Evolutionary conservation across 371 early-diverging fungal genomes (phyloP).

Genomic region (Mortierella sp.): DNA sequence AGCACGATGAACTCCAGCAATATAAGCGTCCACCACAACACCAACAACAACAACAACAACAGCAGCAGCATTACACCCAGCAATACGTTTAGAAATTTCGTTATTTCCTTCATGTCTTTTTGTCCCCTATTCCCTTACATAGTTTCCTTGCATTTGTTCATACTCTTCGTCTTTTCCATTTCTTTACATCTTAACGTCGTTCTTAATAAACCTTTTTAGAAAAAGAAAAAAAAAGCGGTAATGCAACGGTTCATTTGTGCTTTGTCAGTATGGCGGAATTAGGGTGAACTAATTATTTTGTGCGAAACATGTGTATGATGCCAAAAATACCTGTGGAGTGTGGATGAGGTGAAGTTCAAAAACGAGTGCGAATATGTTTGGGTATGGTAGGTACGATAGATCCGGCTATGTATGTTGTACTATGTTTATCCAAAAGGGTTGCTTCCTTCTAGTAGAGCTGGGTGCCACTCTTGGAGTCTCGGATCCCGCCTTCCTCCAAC

Average conservation of each 20-base stretch:
- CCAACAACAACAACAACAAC: slow-evolving; percentile 11
- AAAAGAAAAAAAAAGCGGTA: too few species aligned
- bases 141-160: not conserved
- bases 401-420: too few species aligned
- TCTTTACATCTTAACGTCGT: not conserved
- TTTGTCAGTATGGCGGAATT: not conserved
- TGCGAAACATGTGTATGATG: not conserved
- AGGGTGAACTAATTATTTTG: not conserved
- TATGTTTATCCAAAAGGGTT: too few species aligned
- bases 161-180: not conserved
- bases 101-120: not conserved
- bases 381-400: too few species aligned
- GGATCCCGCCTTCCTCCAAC: not conserved
- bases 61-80: slow-evolving; percentile 5
- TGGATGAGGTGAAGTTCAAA: too few species aligned
- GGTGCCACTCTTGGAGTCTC: not conserved
- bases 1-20: slow-evolving; percentile 11
- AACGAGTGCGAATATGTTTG: too few species aligned
- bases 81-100: not conserved
- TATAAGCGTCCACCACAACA: slow-evolving; percentile 4
- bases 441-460: not conserved
- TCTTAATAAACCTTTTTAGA: not conserved
- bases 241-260: too few species aligned
- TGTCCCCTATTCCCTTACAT: not conserved
- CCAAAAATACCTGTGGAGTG: not conserved